Evolutionary conservation across 1,139 yeast genomes (phyloP).

Genomic region (Sugiyamaella grinbergsii): DNA sequence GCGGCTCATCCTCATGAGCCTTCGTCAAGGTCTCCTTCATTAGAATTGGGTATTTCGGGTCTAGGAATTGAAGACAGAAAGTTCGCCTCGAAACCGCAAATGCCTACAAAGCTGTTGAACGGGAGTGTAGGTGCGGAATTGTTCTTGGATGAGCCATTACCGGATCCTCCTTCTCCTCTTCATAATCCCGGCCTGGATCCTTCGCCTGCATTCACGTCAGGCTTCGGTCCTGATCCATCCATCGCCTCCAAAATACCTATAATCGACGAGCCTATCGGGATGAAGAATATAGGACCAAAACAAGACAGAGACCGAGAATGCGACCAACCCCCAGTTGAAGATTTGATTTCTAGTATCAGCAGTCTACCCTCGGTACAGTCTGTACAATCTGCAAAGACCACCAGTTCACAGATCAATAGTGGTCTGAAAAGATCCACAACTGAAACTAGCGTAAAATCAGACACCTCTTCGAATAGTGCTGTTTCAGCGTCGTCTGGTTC

Average conservation of each 20-base stretch:
- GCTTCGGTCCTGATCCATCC: conserved; percentile 11
- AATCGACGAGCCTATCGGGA: neutral
- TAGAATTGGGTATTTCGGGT: neutral
- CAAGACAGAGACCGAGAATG: neutral
- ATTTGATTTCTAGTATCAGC: conserved; percentile 5
- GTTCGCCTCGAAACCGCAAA: neutral
- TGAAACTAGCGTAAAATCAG: neutral
- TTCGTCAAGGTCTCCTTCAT: neutral
- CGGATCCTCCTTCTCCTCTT: conserved; percentile 7
- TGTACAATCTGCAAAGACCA: neutral
- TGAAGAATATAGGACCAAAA: neutral
- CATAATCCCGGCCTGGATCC: neutral
- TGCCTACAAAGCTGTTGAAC: neutral
- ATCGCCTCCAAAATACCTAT: too few relatives aligned
- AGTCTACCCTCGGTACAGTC: neutral
- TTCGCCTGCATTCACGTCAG: conserved; percentile 1
- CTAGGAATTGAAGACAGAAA: neutral
- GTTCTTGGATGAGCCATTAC: conserved; percentile 9
- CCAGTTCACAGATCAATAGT: neutral
- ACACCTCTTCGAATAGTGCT: neutral
- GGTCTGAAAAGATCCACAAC: conserved; percentile 6
- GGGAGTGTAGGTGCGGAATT: conserved; percentile 7
- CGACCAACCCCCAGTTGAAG: too few relatives aligned
- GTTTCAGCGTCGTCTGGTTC: conserved; percentile 7
- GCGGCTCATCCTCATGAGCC: conserved; percentile 12